Evolutionary conservation across 1,284 basidiomycete genomes (phyloP).

Genomic region (Irpex sp.): DNA sequence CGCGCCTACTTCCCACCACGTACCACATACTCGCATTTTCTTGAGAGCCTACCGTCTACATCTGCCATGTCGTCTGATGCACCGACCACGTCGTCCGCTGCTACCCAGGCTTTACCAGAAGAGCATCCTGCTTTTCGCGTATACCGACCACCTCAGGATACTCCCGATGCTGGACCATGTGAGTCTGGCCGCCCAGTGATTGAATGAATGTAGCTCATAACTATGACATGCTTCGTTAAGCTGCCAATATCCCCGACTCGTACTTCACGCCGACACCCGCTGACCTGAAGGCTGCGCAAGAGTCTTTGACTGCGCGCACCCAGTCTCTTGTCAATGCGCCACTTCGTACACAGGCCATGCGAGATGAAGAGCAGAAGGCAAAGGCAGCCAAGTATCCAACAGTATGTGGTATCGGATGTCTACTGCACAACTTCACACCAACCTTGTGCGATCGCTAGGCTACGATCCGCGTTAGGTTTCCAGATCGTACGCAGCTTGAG

Average conservation of each 20-base stretch:
- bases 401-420: conserved; percentile 37
- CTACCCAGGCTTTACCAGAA: background rate
- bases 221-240: background rate
- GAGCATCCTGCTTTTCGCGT: conserved; percentile 8
- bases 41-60: background rate
- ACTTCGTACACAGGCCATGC: conserved; percentile 62
- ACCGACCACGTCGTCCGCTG: background rate
- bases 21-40: background rate
- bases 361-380: conserved; percentile 63
- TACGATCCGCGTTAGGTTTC: conserved; percentile 77
- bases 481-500: conserved; percentile 82
- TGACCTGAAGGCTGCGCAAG: conserved; percentile 73
- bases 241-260: conserved; percentile 56
- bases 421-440: background rate
- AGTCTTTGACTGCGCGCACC: conserved; percentile 55
- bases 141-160: conserved; percentile 12
- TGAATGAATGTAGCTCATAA: background rate
- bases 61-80: conserved; percentile 5
- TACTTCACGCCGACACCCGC: conserved; percentile 74
- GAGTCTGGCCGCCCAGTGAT: background rate
- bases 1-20: background rate
- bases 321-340: conserved; percentile 75
- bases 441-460: conserved; percentile 44
- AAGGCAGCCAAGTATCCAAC: conserved; percentile 69
- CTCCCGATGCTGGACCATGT: background rate